Conservation (phyloP, 2,329 filamentous ascomycete genomes). For the Coleophoma crateriformis region DNA sequence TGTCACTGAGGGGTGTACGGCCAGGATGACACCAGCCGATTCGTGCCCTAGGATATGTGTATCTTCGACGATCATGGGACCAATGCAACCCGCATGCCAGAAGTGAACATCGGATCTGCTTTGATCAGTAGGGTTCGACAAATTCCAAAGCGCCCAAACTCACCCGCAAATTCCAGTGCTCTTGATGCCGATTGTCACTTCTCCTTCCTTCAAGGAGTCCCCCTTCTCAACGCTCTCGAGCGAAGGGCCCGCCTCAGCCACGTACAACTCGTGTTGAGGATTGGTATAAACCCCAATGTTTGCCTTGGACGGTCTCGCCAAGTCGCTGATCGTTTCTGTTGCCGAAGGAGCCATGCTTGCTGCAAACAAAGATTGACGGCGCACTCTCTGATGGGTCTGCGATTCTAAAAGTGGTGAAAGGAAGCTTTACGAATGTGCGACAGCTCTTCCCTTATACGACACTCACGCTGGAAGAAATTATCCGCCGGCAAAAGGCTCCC, state of each 20-base stretch:
- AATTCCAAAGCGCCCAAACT: no score
- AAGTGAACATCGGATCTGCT: conserved; percentile 71
- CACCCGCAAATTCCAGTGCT: conserved; percentile 96
- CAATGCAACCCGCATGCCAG: conserved; percentile 93
- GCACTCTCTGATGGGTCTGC: no score
- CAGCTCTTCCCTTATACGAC: not conserved
- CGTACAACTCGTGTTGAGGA: conserved; percentile 85
- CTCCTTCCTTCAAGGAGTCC: conserved; percentile 66
- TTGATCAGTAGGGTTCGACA: no score
- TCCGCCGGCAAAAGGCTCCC: not conserved
- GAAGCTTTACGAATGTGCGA: not conserved
- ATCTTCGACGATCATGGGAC: conserved; percentile 86
- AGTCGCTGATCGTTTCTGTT: conserved; percentile 10
- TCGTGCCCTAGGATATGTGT: conserved; percentile 95
- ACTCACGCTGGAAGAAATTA: not conserved
- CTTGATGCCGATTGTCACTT: conserved; percentile 84
- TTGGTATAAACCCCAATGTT: conserved; percentile 98
- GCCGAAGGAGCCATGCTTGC: conserved; percentile 20
- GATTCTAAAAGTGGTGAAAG: not conserved
- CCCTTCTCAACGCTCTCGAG: conserved; percentile 68
- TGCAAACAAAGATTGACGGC: not conserved
- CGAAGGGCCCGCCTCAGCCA: conserved; percentile 71
- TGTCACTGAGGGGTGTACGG: conserved; percentile 75
- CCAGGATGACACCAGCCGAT: conserved; percentile 78
- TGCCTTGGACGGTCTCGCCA: conserved; percentile 56